Base-by-base conservation (phyloP, 225 moss, liverwort and hornwort species). In the Takakia lepidozioides region DNA sequence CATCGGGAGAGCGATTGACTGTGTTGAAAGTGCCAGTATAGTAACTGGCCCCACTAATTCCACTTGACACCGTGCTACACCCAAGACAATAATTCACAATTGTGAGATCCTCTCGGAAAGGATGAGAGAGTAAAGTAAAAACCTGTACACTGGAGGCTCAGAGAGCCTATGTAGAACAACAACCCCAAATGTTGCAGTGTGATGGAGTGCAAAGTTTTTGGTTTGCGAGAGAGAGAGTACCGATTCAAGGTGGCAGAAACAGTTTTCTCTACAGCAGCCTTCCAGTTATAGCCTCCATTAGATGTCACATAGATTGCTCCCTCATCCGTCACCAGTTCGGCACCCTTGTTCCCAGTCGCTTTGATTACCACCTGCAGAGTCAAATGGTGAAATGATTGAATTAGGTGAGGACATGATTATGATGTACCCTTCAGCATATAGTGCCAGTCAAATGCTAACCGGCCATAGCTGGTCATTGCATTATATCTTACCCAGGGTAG, bases 261-360 rank as follows among this genome's bases (percentile, higher is more conserved):
- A 0, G 93, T 93, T 51, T 93, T 88, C 43, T 81, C 86, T n/a
- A 93, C 82, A n/a, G 88, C 88, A 54, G 93, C 88, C 72, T 76
- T 93, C 88, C 88, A 93, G 58, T 93, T 93, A 71, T 86, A 83
- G 24, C 93, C 88, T 17, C 20, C 61, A 63, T 93, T 88, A 15
- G 83, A 61, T 20, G 93, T 86, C 18, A 84, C 29, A 55, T 93
- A 93, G 45, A 93, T 93, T 45, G 93, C 88, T 54, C 93, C 88
- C 62, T 93, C 93, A 52, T 89, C 88, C 7, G 93, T 89, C 21
- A 93, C 88, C 88, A 93, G 85, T 66, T 93, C 88, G 39, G 93
- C 81, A 69, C 86, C 76, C 11, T 74, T 54, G 29, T 67, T 58
- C 13, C 64, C 76, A 0, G 67, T 83, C 27, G 72, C 93, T 44